Base-by-base conservation (phyloP, 768 basidiomycete genomes). In the Hygrophoropsis aurantiaca region DNA sequence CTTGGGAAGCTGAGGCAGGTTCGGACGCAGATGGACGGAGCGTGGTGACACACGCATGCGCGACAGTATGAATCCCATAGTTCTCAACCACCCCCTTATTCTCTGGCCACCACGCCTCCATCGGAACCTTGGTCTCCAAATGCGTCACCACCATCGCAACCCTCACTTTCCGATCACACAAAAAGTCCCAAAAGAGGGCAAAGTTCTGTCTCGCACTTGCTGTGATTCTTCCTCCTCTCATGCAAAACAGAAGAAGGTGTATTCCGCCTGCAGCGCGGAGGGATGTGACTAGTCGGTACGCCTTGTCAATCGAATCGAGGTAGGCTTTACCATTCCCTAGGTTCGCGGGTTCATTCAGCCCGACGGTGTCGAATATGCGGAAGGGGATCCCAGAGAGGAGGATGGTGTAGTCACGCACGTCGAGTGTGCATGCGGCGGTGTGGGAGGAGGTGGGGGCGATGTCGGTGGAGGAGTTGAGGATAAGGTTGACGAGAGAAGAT, bases 401-500 rank as follows among this genome's bases (percentile, higher is more conserved):
- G 38, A 58, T 50, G 4, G 51, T 36, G 53, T 73, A 71, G 1
- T 52, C 37, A 18, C 45, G 53, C 33, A 54, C 61, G 5, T 64
- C 46, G 41, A 75, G 53, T 2, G 73, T 73, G 42, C 66, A 70
- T 20, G 64, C 64, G 6, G 49, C 48, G n/a, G 61, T 65, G 6
- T 56, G 49, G 19, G 59, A 63, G 15, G 70, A 71, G 2, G 57
- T 58, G 4, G 2, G 34, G 1, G 73, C 72, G 13, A 47, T 43
- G 3, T 64, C 47, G n/a, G n/a, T n/a, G n/a, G n/a, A n/a, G 1
- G 30, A 21, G 20, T 62, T 63, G 15, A 55, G 39, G 30, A 77
- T 52, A 60, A 76, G 67, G 53, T 75, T 77, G 47, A 74, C 53
- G 11, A 76, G 50, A 1, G 71, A 72, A 46, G 73, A 75, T 49